Base-by-base conservation (phyloP, 2,329 filamentous ascomycete species). In the Lachnellula hyalina region DNA sequence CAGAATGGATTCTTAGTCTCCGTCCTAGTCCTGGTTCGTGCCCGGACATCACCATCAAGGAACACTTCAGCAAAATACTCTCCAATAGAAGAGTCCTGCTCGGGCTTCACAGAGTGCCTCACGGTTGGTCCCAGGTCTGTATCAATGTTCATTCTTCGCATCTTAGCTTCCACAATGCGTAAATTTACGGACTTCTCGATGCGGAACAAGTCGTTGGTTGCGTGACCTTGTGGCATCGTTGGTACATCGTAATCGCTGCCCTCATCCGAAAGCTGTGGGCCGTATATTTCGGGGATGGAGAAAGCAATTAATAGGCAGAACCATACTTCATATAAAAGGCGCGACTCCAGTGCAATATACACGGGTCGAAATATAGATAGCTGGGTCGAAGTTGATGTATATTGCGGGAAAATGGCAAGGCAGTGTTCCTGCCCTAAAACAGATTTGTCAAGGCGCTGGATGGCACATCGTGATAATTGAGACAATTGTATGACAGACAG, bases 261-360 rank as follows among this genome's bases (percentile, higher is more conserved):
- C 12, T 53, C 41, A n/a, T 61, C 56, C 6, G 51, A 49, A 34
- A 38, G 48, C 42, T 61, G 58, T 14, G 65, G 64, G 1, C 68
- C 89, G 68, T 96, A 97, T 12, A 97, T 78, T 64, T 96, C 91
- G 0, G 94, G 93, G 46, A 96, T 86, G 0, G 93, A 90, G 70
- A 96, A 96, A 0, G 93, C 91, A 59, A 93, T 84, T 32, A 99
- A 72, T 9, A 99, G 76, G 6, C 96, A 92, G 65, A 96, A 93
- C 94, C 94, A 99, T 12, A 96, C 94, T 69, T 99, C 94, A 65
- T 95, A 96, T n/a, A 96, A 77, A 6, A 96, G 84, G 42, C 92
- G 83, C 25, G 84, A 92, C 63, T 97, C 93, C 45, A 96, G 74
- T 3, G 90, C 88, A 35, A 99, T 77, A 68, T 96, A 96, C 36